Evolutionary conservation across 192 early-diverging fungal species (phyloP), one percentile per base, ranked within the genome.

Genomic region (Diversispora epigaea): DNA sequence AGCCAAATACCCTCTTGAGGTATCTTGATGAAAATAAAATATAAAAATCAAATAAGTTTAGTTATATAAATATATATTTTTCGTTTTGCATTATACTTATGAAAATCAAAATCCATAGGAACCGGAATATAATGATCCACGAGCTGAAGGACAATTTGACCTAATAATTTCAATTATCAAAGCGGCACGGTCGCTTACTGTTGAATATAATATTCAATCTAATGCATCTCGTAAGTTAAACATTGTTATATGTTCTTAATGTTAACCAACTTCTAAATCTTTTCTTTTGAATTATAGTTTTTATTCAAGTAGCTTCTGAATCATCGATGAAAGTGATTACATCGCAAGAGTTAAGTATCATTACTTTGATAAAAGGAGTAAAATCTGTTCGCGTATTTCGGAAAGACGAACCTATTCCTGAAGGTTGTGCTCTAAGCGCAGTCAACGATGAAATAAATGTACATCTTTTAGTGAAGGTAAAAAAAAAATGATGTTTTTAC

Each of bases 61-160:
- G 3, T 49, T 6, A 46, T 74, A 45, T 44, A 8, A 17, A 43
- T 17, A 44, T 44, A 43, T 44, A 25, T 4, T 64, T n/a, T n/a
- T 25, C 9, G 7, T 12, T 0, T 22, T 21, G 22, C 21, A 45
- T 41, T 15, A 19, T 54, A 44, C 40, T 12, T 8, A 43, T 58
- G 7, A 32, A 10, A 25, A 21, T 67, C 6, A 74, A 67, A 72
- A 68, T 68, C 11, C 71, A 85, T 73, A 73, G 81, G 45, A 73
- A 84, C 69, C 72, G 75, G 8, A 80, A 77, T 92, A 89, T 62
- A 83, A 91, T 49, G 84, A 92, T 78, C 63, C 73, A 11, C 75
- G 88, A 22, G 93, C 91, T 14, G 94, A 94, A 75, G 79, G 83
- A 47, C 86, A 94, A 63, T 97, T 95, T 73, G 94, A 94, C 68